These are phyloP conservation scores for Xanthoceras sorbifolium DNA, from an alignment of 345 rosid genomes.

Conservation along the genomic window DNA sequence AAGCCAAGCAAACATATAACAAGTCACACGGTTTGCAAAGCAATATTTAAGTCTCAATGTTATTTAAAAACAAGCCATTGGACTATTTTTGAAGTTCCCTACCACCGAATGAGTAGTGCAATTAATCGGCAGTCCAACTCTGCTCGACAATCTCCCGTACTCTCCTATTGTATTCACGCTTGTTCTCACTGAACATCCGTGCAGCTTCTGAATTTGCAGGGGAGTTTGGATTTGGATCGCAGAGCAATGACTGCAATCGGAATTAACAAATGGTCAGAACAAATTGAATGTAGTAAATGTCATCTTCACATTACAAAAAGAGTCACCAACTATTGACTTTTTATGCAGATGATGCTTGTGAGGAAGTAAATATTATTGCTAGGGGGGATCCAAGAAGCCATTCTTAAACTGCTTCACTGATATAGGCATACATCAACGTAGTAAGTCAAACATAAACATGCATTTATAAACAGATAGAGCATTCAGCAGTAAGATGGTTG, in stretches of 20 bases:
- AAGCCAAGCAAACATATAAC: slow-evolving; percentile 24
- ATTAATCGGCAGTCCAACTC: slow-evolving; percentile 91
- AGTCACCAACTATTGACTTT: no score
- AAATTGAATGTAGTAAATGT: background rate
- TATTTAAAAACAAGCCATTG: slow-evolving; percentile 34
- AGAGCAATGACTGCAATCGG: slow-evolving; percentile 73
- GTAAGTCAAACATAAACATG: no score
- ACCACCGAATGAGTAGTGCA: slow-evolving; percentile 11
- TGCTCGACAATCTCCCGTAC: slow-evolving; percentile 89
- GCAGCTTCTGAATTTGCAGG: slow-evolving; percentile 99
- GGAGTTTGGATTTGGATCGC: slow-evolving; percentile 95
- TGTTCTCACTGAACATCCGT: slow-evolving; percentile 91
- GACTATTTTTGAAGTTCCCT: slow-evolving; percentile 22
- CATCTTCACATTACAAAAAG: background rate
- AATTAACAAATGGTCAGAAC: background rate
- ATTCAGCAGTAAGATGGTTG: background rate
- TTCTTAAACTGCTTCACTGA: background rate
- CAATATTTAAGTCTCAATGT: slow-evolving; percentile 18
- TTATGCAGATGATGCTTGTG: background rate
- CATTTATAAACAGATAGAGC: background rate
- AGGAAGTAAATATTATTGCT: background rate
- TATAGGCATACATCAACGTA: background rate
- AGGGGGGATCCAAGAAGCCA: background rate
- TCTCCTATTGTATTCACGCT: slow-evolving; percentile 90
- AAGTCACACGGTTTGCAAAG: slow-evolving; percentile 19